Evolutionary conservation across 768 basidiomycete genomes (phyloP).

Genomic region (Naematelia encephala): DNA sequence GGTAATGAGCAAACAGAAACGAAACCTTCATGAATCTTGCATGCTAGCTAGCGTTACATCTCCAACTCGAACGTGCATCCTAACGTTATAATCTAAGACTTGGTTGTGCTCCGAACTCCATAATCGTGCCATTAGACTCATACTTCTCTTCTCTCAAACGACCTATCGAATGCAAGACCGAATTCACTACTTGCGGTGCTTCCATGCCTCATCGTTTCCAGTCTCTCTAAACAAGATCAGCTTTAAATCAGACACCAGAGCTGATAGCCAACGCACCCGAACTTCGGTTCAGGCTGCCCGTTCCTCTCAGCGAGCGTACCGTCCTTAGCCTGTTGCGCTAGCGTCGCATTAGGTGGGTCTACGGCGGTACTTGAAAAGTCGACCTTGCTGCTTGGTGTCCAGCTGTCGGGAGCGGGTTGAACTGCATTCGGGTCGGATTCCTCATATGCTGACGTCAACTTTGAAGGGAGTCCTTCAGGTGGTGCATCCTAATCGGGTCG

Average conservation of each 20-base stretch:
- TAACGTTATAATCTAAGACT: too few species aligned
- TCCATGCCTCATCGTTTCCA: slow-evolving; percentile 11
- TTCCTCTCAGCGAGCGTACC: slow-evolving; percentile 44
- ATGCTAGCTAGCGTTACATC: neutral
- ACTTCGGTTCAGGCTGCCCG: slow-evolving; percentile 29
- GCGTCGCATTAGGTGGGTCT: slow-evolving; percentile 40
- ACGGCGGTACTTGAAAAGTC: slow-evolving; percentile 32
- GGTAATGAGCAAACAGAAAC: neutral
- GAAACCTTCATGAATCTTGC: neutral
- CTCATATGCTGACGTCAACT: slow-evolving; percentile 26
- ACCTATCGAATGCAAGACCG: too few species aligned
- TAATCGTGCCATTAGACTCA: too few species aligned
- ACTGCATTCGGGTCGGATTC: slow-evolving; percentile 16
- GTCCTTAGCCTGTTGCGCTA: slow-evolving; percentile 30
- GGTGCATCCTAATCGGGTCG: slow-evolving; percentile 33
- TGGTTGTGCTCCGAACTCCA: too few species aligned
- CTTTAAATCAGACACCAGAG: neutral
- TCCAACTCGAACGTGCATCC: neutral
- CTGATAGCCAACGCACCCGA: slow-evolving; percentile 42
- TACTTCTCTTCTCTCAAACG: too few species aligned
- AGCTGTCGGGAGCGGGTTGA: slow-evolving; percentile 14
- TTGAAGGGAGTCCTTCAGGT: slow-evolving; percentile 30
- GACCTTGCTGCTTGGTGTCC: slow-evolving; percentile 32
- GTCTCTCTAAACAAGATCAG: neutral
- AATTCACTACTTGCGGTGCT: slow-evolving; percentile 1